Evolutionary conservation across 148 eudicot species (phyloP), one percentile per base, ranked within the genome.

Genomic region (Euryodendron excelsum): DNA sequence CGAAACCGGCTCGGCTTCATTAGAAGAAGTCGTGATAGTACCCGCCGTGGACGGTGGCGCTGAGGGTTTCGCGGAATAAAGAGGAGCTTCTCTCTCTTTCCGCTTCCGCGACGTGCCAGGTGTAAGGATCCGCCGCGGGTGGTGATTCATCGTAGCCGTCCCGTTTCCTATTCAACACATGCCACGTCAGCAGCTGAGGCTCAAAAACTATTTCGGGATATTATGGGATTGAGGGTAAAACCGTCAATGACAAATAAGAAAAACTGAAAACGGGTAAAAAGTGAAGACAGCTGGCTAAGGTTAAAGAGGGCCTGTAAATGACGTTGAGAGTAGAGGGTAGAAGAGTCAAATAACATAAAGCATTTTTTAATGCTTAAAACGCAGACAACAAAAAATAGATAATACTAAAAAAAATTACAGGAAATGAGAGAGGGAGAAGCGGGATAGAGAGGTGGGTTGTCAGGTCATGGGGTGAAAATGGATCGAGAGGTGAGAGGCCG

Each of bases 71-170:
- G 37, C 39, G 6, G 70, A 13, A 62, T 50, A 27, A 28, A 77
- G 34, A 33, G 81, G 34, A 33, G 81, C 81, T 36, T 85, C 91
- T 75, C 85, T 80, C 72, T 89, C 95, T 83, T 91, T 91, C 4
- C 95, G 91, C 84, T 91, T 91, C 37, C 90, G 86, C 47, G 88
- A 76, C 14, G 74, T 78, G 70, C 65, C 30, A 75, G 94, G 84
- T 53, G 92, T 77, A 36, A 77, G 59, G 15, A 82, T 68, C 53
- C 81, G 79, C 12, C 90, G 87, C 0, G 83, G 41, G 47, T 85
- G 86, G 56, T 85, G 78, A 56, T 80, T 91, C 95, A 91, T 91
- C 90, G 45, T 82, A 69, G 74, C 88, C 89, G 88, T 88, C n/a
- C 82, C 78, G 79, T 74, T 79, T 31, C 27, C 21, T 20, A 65